phyloP scores from a whole-genome alignment of 1,284 basidiomycete species.

The Pseudozyma tsukubaensis region DNA sequence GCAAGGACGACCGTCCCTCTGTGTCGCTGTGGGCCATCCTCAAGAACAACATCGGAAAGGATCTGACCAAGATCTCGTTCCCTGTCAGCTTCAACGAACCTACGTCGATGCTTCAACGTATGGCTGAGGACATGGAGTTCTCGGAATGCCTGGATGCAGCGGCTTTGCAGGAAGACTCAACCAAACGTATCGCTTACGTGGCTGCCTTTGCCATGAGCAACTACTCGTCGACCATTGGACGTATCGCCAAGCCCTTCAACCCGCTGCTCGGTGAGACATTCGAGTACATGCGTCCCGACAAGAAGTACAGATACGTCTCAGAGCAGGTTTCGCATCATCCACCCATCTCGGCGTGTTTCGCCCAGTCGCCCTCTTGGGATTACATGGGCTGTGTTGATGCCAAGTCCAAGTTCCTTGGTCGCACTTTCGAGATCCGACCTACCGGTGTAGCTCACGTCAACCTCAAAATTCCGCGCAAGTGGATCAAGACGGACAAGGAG shows the following conservation, averaged over 20 bases:
- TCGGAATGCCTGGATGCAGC: conserved; percentile 78
- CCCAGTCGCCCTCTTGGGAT: conserved; percentile 87
- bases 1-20: conserved; percentile 83
- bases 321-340: conserved; percentile 98
- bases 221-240: conserved; percentile 88
- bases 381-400: conserved; percentile 78
- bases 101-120: conserved; percentile 83
- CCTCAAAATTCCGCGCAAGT: conserved; percentile 74
- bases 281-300: conserved; percentile 87
- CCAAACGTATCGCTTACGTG: conserved; percentile 88
- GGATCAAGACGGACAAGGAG: conserved; percentile 47
- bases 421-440: conserved; percentile 94
- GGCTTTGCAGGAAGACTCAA: conserved; percentile 79
- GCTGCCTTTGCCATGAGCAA: conserved; percentile 98
- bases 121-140: conserved; percentile 71
- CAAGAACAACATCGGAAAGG: conserved; percentile 96
- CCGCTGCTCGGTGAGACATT: conserved; percentile 82
- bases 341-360: conserved; percentile 90
- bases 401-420: conserved; percentile 73
- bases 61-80: conserved; percentile 94
- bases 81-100: conserved; percentile 89
- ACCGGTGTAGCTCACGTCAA: conserved; percentile 93
- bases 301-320: conserved; percentile 85
- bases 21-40: conserved; percentile 95
- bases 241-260: conserved; percentile 68